Evolutionary conservation across 352 stramenopile genomes (phyloP), one percentile per base, ranked within the genome.

Genomic region (Pythium biforme): DNA sequence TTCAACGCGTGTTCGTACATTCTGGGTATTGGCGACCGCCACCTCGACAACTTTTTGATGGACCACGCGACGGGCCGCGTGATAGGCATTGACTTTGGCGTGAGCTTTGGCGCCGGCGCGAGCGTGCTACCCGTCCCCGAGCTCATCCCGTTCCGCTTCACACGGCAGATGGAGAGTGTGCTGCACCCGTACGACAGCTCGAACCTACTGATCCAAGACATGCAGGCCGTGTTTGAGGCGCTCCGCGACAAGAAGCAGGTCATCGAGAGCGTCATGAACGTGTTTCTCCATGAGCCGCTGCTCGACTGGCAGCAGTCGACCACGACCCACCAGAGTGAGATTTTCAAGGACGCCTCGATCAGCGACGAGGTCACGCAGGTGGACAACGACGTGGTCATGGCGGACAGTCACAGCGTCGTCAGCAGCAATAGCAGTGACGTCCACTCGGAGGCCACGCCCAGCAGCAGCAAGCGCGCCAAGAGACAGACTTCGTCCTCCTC

Each of bases 11-110:
- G 79, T 47, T 88, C 83, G 10, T 97, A 97, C 70, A 70, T 97
- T 17, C 49, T 97, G 4, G 91, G 91, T 22, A 97, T 97, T 49
- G 91, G 91, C 15, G 91, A 97, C 73, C 81, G 91, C 8, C 91
- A 97, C 50, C 51, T 97, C 50, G 91, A 97, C 56, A 97, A 97
- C 56, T 96, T 97, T 55, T 62, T 97, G 10, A 73, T 97, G 1
- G 86, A 96, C 58, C 68, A 86, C 39, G 59, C 57, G 8, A 86
- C 69, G n/a, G 89, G 86, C 1, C 70, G 71, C 22, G 74, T 97
- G 27, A 88, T 97, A 49, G 88, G 86, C 39, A 97, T 97, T 34
- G 91, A 97, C 61, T 97, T 97, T 66, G 91, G 91, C 15, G 86
- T 95, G 55, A 96, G 90, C 61, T 97, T 97, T 74, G 90, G 91